Percentiles rank a stretch among this genome's conserved stretches.
Evolutionary conservation across 306 rosid species (phyloP).

Genomic region (Fagus crenata): DNA sequence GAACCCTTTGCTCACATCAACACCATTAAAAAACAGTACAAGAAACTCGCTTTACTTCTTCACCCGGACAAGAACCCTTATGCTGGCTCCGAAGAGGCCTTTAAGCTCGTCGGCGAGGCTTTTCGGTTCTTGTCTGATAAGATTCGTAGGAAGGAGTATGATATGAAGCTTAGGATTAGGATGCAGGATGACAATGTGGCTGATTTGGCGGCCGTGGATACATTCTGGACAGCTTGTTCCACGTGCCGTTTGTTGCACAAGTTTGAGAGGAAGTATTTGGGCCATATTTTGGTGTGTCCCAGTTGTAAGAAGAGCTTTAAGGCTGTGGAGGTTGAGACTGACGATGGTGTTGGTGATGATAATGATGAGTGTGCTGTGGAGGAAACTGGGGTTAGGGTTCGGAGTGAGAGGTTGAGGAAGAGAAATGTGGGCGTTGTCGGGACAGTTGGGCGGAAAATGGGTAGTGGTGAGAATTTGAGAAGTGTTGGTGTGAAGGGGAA

Average conservation of each 20-base stretch:
- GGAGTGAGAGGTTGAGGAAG: conserved; percentile 37
- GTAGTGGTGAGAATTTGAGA: conserved; percentile 7
- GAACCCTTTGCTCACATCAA: conserved; percentile 62
- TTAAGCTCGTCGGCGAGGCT: conserved; percentile 71
- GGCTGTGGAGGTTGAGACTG: conserved; percentile 55
- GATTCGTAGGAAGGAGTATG: conserved; percentile 56
- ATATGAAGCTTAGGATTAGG: conserved; percentile 54
- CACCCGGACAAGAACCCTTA: conserved; percentile 69
- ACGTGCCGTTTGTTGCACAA: conserved; percentile 75
- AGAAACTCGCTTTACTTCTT: conserved; percentile 62
- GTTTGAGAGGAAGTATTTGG: conserved; percentile 75
- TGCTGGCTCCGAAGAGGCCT: conserved; percentile 65
- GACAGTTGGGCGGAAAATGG: conserved; percentile 19
- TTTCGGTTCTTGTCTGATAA: conserved; percentile 62
- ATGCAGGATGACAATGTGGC: conserved; percentile 53
- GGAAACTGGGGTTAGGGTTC: conserved; percentile 28
- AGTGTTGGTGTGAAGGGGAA: conserved; percentile 19
- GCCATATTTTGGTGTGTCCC: conserved; percentile 66
- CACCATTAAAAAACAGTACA: conserved; percentile 61
- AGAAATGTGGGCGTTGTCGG: conserved; percentile 11
- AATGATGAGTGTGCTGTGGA: neutral
- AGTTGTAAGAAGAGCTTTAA: conserved; percentile 68
- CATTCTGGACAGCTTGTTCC: conserved; percentile 83
- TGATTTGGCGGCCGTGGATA: conserved; percentile 25
- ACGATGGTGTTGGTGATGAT: conserved; percentile 34